These are phyloP conservation scores for Phellinidium pouzarii DNA, from an alignment of 1,284 basidiomycete genomes.

Conservation along the genomic window DNA sequence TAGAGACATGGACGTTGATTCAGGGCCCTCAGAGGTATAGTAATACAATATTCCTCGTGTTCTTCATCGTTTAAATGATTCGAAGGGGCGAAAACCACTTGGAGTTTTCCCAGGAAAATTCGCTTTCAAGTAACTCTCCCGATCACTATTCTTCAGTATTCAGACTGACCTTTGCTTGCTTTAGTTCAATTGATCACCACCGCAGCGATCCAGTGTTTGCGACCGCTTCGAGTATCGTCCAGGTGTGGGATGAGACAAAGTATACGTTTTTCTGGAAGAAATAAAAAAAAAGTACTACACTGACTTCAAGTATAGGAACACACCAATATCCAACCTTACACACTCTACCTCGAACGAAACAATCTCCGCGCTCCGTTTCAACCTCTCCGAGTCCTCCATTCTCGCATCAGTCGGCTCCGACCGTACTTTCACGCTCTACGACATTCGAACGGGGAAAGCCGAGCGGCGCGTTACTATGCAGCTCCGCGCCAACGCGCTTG, in stretches of 20 bases:
- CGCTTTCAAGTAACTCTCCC: slow-evolving; percentile 70
- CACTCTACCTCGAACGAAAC: slow-evolving; percentile 84
- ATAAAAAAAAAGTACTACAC: slow-evolving; percentile 10
- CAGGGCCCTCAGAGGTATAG: slow-evolving; percentile 31
- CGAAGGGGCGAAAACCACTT: slow-evolving; percentile 48
- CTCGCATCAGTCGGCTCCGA: slow-evolving; percentile 92
- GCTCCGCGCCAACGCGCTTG: slow-evolving; percentile 78
- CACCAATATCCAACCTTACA: slow-evolving; percentile 74
- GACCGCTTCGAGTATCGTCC: slow-evolving; percentile 88
- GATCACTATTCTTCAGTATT: not conserved
- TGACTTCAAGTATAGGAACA: slow-evolving; percentile 38
- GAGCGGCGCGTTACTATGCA: slow-evolving; percentile 89
- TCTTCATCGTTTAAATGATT: not conserved
- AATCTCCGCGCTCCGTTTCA: slow-evolving; percentile 85
- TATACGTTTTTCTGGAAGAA: slow-evolving; percentile 29
- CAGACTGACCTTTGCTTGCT: slow-evolving; percentile 17
- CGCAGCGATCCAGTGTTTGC: slow-evolving; percentile 83
- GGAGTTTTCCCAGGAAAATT: slow-evolving; percentile 77
- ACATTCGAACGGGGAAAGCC: slow-evolving; percentile 93
- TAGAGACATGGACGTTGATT: slow-evolving; percentile 25
- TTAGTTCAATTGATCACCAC: slow-evolving; percentile 91
- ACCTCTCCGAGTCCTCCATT: slow-evolving; percentile 88
- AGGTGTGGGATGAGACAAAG: slow-evolving; percentile 98
- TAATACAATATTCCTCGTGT: not conserved
- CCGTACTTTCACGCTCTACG: slow-evolving; percentile 92